Percentiles rank a stretch among this genome's conserved stretches.
These are phyloP conservation scores for Paecilomyces variotii DNA, from an alignment of 2,329 filamentous ascomycete species.

Conservation along the genomic window DNA sequence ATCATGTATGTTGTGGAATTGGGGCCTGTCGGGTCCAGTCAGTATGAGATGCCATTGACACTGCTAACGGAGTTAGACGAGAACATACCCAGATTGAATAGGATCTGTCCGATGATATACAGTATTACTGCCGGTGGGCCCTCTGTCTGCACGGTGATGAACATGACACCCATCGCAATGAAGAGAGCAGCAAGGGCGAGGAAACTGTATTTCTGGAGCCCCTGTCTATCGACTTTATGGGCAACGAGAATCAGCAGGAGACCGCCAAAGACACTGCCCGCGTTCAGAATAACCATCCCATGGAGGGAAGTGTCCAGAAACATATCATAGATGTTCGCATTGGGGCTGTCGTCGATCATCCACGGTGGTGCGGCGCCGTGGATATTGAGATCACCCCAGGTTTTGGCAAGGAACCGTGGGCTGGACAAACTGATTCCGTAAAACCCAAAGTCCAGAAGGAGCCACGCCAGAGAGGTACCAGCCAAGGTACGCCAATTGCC, in stretches of 20 bases:
- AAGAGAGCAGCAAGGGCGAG: constrained; percentile 35
- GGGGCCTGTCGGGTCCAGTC: constrained; percentile 16
- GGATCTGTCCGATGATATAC: constrained; percentile 38
- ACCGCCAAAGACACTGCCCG: constrained; percentile 36
- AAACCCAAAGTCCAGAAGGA: constrained; percentile 51
- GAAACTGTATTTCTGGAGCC: constrained; percentile 39
- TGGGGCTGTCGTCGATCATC: constrained; percentile 25
- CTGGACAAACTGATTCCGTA: constrained; percentile 47
- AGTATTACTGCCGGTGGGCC: constrained; percentile 31
- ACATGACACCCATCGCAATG: constrained; percentile 35
- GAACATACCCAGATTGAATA: constrained; percentile 41
- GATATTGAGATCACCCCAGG: constrained; percentile 29
- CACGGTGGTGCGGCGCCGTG: constrained; percentile 22
- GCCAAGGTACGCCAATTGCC: constrained; percentile 36
- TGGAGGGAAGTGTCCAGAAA: constrained; percentile 31
- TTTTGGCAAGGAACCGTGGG: constrained; percentile 35
- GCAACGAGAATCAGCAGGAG: constrained; percentile 33
- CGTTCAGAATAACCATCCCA: constrained; percentile 33
- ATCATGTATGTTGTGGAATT: constrained; percentile 40
- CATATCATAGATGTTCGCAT: constrained; percentile 37
- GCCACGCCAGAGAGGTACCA: constrained; percentile 45
- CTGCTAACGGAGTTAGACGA: not conserved
- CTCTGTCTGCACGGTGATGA: constrained; percentile 29
- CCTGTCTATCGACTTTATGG: constrained; percentile 33
- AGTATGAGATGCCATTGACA: not conserved